phyloP scores from a whole-genome alignment of 108 stramenopile species.

The Fragilaria crotonensis region DNA sequence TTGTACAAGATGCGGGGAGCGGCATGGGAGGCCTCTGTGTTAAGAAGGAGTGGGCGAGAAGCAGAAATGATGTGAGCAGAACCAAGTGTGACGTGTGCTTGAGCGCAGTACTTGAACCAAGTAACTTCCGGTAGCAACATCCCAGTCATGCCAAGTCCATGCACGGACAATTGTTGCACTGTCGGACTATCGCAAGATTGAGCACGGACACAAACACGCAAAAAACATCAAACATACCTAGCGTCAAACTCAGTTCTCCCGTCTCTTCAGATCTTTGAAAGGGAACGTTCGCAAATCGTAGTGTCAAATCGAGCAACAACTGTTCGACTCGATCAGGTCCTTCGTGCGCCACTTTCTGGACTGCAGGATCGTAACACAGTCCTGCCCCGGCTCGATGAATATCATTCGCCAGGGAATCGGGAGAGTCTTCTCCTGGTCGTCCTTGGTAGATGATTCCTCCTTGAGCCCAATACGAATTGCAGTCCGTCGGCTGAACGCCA shows the following conservation, averaged over 20 bases:
- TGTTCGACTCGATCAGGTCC: conserved; percentile 81
- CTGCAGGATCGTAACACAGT: conserved; percentile 73
- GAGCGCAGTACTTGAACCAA: too few species aligned
- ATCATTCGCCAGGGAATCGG: conserved; percentile 65
- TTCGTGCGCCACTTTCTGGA: conserved; percentile 81
- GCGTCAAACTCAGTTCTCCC: conserved; percentile 37
- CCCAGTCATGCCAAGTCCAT: too few species aligned
- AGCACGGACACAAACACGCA: too few species aligned
- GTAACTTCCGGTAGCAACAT: too few species aligned
- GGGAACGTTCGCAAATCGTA: conserved; percentile 61
- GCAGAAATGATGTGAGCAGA: too few species aligned
- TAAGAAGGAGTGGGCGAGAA: too few species aligned
- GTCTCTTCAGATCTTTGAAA: conserved; percentile 65
- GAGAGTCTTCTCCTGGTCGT: conserved; percentile 51
- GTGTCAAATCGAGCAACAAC: conserved; percentile 43
- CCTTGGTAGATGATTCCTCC: conserved; percentile 93
- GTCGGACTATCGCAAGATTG: too few species aligned
- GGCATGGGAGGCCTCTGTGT: conserved; percentile 88
- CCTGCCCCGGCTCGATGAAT: conserved; percentile 84
- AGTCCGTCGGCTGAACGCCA: conserved; percentile 55
- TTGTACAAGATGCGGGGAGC: conserved; percentile 87
- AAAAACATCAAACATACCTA: too few species aligned
- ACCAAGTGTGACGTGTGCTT: too few species aligned
- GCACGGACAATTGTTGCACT: too few species aligned
- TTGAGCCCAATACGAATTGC: conserved; percentile 97